Percentiles rank a stretch among this genome's conserved stretches.
Conservation (phyloP, 1,139 yeast species). For the Kodamaea alishanica region DNA sequence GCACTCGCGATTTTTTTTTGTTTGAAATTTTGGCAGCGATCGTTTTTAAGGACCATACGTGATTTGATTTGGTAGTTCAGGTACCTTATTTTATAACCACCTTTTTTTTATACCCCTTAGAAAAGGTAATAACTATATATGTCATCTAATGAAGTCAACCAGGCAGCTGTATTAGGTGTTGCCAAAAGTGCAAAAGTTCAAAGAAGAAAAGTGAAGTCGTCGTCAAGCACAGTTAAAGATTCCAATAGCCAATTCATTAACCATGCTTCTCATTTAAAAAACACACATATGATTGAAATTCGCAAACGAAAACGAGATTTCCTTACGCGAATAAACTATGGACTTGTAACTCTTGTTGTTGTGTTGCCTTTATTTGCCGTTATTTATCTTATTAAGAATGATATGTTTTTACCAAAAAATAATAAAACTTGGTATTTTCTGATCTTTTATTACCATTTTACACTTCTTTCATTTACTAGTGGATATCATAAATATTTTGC, state of each 20-base stretch:
- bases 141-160: too few species aligned
- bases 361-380: conserved; percentile 21
- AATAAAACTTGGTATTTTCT: conserved; percentile 30
- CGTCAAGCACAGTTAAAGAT: conserved; percentile 2
- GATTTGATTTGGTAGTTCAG: too few species aligned
- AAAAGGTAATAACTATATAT: too few species aligned
- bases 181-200: conserved; percentile 16
- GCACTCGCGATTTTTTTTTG: neutral
- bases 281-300: conserved; percentile 18
- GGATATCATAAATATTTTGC: conserved; percentile 69
- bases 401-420: conserved; percentile 13
- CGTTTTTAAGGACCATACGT: too few species aligned
- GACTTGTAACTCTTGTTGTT: conserved; percentile 17
- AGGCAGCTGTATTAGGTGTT: neutral
- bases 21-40: too few species aligned
- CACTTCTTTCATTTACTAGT: conserved; percentile 43
- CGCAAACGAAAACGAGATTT: conserved; percentile 23
- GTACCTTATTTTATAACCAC: too few species aligned
- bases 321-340: conserved; percentile 22
- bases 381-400: conserved; percentile 12
- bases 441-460: conserved; percentile 34
- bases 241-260: conserved; percentile 14
- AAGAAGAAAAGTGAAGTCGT: conserved; percentile 16
- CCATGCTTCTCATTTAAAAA: conserved; percentile 24
- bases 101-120: too few species aligned